These are phyloP conservation scores for Populus hybrid DNA, from an alignment of 441 rosid genomes.

Conservation along the genomic window DNA sequence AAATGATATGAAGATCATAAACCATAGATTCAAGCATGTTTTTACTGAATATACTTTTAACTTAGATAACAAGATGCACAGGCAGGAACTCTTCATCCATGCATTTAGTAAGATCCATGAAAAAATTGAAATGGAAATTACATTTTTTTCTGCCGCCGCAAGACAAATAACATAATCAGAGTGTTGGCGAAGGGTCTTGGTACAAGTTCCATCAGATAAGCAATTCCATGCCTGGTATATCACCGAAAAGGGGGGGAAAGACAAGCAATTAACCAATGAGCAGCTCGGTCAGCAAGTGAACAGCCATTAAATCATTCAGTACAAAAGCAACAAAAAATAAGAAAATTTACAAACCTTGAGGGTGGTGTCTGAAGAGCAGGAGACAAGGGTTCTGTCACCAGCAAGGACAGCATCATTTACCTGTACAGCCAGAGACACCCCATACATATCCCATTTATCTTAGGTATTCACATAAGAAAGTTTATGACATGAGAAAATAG, in stretches of 20 bases:
- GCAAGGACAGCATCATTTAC: constrained; percentile 89
- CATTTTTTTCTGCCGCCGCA: constrained; percentile 88
- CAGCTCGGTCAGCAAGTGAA: constrained; percentile 13
- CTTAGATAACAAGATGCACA: constrained; percentile 21
- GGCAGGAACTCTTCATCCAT: constrained; percentile 26
- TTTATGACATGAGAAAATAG: neutral
- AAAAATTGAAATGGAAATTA: constrained; percentile 45
- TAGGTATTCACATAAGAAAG: neutral
- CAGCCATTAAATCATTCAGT: neutral
- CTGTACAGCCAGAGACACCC: constrained; percentile 37
- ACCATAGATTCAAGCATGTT: constrained; percentile 10
- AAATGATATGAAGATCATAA: constrained; percentile 9
- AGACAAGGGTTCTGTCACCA: constrained; percentile 84
- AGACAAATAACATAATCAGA: constrained; percentile 98
- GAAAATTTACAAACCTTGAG: constrained; percentile 62
- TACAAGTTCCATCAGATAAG: constrained; percentile 85
- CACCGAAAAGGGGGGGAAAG: constrained; percentile 16
- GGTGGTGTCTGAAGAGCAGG: constrained; percentile 97
- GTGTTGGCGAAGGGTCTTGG: constrained; percentile 89
- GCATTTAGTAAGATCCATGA: constrained; percentile 24
- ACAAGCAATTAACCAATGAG: neutral
- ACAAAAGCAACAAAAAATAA: constrained; percentile 3
- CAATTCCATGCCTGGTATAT: constrained; percentile 78
- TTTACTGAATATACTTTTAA: constrained; percentile 14
- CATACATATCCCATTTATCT: neutral